Evolutionary conservation across 2,329 filamentous ascomycete species (phyloP).

Genomic region (Laburnicola sp.): DNA sequence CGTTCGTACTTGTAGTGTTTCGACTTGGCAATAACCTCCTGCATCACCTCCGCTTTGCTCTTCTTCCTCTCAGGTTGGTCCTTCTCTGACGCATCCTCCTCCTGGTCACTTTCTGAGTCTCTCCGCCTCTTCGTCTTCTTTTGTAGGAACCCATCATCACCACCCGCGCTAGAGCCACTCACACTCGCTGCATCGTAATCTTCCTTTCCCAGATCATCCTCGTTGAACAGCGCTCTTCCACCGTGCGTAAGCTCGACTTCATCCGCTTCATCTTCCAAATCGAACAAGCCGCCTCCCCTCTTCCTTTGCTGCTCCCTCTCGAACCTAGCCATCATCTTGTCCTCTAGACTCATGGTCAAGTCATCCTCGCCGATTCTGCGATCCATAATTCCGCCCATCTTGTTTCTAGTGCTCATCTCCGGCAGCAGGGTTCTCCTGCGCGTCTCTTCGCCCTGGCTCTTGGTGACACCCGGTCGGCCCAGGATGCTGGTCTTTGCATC

Average conservation of each 20-base stretch:
- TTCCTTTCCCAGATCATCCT: slow-evolving; percentile 56
- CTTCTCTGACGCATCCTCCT: slow-evolving; percentile 46
- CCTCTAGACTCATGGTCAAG: slow-evolving; percentile 88
- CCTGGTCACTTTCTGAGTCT: slow-evolving; percentile 51
- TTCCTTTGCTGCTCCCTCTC: slow-evolving; percentile 82
- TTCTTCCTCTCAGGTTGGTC: slow-evolving; percentile 81
- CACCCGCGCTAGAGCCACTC: slow-evolving; percentile 51
- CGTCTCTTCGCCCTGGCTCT: slow-evolving; percentile 84
- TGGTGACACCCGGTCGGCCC: slow-evolving; percentile 80
- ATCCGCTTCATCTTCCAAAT: slow-evolving; percentile 81
- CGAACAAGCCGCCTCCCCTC: slow-evolving; percentile 80
- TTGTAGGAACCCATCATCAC: slow-evolving; percentile 41
- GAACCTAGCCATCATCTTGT: slow-evolving; percentile 88
- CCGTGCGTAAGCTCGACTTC: slow-evolving; percentile 78
- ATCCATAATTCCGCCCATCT: slow-evolving; percentile 90
- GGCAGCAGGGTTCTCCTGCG: slow-evolving; percentile 81
- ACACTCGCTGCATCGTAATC: slow-evolving; percentile 82
- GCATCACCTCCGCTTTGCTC: slow-evolving; percentile 95
- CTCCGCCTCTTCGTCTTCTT: slow-evolving; percentile 47
- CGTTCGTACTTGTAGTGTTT: slow-evolving; percentile 94
- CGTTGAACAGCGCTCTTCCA: slow-evolving; percentile 72
- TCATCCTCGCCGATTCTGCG: slow-evolving; percentile 95
- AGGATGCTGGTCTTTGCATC: slow-evolving; percentile 59
- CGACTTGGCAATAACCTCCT: slow-evolving; percentile 96
- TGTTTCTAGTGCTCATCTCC: slow-evolving; percentile 86